Conservation (phyloP, 352 stramenopile species). For the Phytophthora litchii region DNA sequence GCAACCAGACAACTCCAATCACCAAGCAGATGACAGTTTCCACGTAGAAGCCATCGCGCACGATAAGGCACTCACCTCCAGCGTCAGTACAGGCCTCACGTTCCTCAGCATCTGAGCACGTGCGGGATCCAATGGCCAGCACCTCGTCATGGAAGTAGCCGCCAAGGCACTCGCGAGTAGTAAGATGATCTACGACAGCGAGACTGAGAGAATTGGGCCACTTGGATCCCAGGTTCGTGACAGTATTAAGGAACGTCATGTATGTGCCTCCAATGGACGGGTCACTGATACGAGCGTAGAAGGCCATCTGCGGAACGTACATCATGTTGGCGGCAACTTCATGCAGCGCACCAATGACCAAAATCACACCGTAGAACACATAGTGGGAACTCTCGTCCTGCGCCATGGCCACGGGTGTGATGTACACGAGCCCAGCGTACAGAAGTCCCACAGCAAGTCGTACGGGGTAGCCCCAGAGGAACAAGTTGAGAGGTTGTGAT, state of each 20-base stretch:
- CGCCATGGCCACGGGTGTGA: slow-evolving; percentile 79
- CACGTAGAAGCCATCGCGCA: slow-evolving; percentile 84
- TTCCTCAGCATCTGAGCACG: slow-evolving; percentile 77
- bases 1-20: slow-evolving; percentile 71
- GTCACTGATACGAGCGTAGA: slow-evolving; percentile 98
- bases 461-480: slow-evolving; percentile 85
- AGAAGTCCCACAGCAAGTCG: slow-evolving; percentile 83
- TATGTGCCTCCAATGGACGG: slow-evolving; percentile 98
- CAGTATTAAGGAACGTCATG: slow-evolving; percentile 99
- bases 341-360: slow-evolving; percentile 71
- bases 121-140: slow-evolving; percentile 74
- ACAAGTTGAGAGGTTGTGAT: slow-evolving; percentile 74
- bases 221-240: slow-evolving; percentile 98
- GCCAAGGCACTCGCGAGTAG: slow-evolving; percentile 80
- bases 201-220: slow-evolving; percentile 90
- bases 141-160: slow-evolving; percentile 72
- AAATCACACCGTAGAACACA: slow-evolving; percentile 82
- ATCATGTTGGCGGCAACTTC: slow-evolving; percentile 92
- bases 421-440: slow-evolving; percentile 84
- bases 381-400: slow-evolving; percentile 76
- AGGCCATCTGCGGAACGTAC: slow-evolving; percentile 97
- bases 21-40: slow-evolving; percentile 76
- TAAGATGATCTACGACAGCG: slow-evolving; percentile 81
- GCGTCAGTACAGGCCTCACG: slow-evolving; percentile 59
- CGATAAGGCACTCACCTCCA: slow-evolving; percentile 74